Percentiles rank a stretch among this genome's conserved stretches.
Evolutionary conservation across 768 basidiomycete species (phyloP).

Genomic region (Lactarius hengduanensis): DNA sequence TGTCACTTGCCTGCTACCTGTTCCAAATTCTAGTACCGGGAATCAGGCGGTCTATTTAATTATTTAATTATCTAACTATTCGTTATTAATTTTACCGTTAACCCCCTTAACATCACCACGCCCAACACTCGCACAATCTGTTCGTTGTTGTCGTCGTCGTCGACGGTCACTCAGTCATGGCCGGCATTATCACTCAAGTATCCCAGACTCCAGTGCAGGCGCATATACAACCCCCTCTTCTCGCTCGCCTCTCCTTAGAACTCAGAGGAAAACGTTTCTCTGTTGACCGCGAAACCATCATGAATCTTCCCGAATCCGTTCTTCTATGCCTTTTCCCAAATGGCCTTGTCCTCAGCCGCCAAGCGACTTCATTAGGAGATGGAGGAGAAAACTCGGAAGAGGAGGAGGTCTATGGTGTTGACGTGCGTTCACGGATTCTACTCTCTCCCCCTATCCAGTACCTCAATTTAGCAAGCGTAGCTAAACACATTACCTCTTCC

Average conservation of each 20-base stretch:
- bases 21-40: constrained; percentile 3
- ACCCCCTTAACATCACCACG: neutral
- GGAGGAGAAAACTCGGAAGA: constrained; percentile 73
- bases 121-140: neutral
- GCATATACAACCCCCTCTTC: constrained; percentile 80
- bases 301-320: constrained; percentile 98
- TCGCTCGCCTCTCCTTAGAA: constrained; percentile 88
- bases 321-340: constrained; percentile 96
- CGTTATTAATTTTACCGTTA: neutral
- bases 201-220: constrained; percentile 63
- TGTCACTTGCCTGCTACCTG: constrained; percentile 16
- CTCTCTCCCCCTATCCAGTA: constrained; percentile 21
- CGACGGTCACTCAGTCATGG: constrained; percentile 34
- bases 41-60: constrained; percentile 12
- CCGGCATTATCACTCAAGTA: constrained; percentile 50
- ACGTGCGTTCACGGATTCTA: constrained; percentile 58
- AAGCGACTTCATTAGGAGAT: constrained; percentile 72
- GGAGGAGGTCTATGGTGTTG: constrained; percentile 94
- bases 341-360: constrained; percentile 88
- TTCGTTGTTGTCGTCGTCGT: constrained; percentile 11
- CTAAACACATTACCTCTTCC: constrained; percentile 25
- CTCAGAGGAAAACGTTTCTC: constrained; percentile 88
- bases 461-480: constrained; percentile 19
- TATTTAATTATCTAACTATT: neutral
- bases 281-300: constrained; percentile 95